Evolutionary conservation across 352 stramenopile genomes (phyloP).

Genomic region (Globisporangium nagaii): DNA sequence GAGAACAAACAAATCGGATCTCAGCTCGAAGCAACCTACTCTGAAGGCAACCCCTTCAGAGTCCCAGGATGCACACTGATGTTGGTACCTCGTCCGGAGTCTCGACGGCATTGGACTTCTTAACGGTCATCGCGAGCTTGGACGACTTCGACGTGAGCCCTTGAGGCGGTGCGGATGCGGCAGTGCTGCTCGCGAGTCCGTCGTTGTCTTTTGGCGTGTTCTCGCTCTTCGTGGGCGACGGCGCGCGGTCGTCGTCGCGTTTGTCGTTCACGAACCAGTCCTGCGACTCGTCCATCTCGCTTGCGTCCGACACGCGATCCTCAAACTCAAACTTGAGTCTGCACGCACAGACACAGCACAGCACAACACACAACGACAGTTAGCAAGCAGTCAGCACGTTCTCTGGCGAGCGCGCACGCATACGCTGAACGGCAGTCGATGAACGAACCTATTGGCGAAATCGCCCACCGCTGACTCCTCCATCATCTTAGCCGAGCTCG

Average conservation of each 20-base stretch:
- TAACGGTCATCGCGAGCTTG: slow-evolving; percentile 12
- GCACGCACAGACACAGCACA: not conserved
- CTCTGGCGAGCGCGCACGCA: not conserved
- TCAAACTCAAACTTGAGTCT: slow-evolving; percentile 67
- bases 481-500: slow-evolving; percentile 23
- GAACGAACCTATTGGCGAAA: slow-evolving; percentile 46
- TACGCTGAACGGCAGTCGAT: not conserved
- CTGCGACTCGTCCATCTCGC: slow-evolving; percentile 53
- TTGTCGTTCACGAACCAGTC: slow-evolving; percentile 84
- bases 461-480: slow-evolving; percentile 48
- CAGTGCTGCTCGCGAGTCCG: not conserved
- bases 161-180: not conserved
- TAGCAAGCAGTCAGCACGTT: no score
- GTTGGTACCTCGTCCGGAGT: slow-evolving; percentile 7
- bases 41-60: no score
- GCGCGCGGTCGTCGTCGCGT: slow-evolving; percentile 19
- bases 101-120: slow-evolving; percentile 21
- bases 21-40: not conserved
- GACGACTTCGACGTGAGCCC: slow-evolving; percentile 1
- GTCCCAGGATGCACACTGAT: no score
- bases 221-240: slow-evolving; percentile 24
- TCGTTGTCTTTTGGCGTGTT: slow-evolving; percentile 1
- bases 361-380: slow-evolving; percentile 1
- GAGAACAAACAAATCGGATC: not conserved
- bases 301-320: slow-evolving; percentile 40